Evolutionary conservation across 805 yeast genomes (phyloP).

Genomic region (Candida easanensis): DNA sequence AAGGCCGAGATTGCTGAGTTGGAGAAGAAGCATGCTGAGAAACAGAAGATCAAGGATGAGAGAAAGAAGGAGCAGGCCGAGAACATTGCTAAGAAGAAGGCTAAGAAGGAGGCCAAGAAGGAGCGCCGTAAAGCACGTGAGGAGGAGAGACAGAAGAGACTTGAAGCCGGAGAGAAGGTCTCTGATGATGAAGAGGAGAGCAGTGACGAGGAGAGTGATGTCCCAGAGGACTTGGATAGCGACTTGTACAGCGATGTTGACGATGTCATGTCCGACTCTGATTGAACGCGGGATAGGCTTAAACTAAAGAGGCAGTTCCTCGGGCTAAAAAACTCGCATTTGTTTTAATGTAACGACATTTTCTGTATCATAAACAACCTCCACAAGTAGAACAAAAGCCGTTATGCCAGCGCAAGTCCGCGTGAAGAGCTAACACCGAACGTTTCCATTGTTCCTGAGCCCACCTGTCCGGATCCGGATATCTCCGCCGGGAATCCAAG

Average conservation of each 20-base stretch:
- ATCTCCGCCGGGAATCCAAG: background rate
- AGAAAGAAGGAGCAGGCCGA: constrained; percentile 78
- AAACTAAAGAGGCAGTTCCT: too few species aligned
- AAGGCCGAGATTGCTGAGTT: constrained; percentile 55
- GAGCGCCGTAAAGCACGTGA: constrained; percentile 61
- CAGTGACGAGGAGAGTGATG: constrained; percentile 32
- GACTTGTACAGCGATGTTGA: constrained; percentile 46
- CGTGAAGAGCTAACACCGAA: background rate
- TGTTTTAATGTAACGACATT: background rate
- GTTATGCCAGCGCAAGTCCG: too few species aligned
- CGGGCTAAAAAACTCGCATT: background rate
- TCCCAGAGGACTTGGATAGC: constrained; percentile 45
- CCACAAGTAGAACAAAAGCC: too few species aligned
- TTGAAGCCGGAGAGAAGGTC: constrained; percentile 26
- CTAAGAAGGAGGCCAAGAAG: constrained; percentile 68
- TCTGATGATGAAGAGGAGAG: constrained; percentile 33
- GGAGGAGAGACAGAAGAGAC: constrained; percentile 32
- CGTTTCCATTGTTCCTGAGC: too few species aligned
- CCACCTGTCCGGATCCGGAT: background rate
- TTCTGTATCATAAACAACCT: too few species aligned
- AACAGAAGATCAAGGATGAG: constrained; percentile 59
- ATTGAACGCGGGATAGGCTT: too few species aligned
- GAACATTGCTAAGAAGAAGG: constrained; percentile 72
- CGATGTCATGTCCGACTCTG: constrained; percentile 26
- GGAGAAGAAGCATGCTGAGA: constrained; percentile 64